Conservation (phyloP, 257 asterid species). For the Cruciata laevipes region DNA sequence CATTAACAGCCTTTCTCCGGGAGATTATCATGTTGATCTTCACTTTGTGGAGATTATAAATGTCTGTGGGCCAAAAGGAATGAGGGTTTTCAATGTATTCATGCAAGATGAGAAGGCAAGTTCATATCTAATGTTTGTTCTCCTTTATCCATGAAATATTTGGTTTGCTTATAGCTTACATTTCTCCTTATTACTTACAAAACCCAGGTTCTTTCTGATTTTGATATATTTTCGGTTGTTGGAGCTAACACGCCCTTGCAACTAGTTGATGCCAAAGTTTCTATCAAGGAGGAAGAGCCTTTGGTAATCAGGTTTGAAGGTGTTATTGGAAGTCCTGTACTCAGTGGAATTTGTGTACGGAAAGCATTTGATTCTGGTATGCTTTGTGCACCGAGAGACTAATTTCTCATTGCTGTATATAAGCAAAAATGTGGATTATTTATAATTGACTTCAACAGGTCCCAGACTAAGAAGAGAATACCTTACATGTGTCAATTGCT, state of each 20-base stretch:
- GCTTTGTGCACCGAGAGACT: slow-evolving; percentile 9
- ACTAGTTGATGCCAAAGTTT: slow-evolving; percentile 58
- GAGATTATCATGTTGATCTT: slow-evolving; percentile 69
- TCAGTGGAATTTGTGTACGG: slow-evolving; percentile 87
- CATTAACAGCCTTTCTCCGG: slow-evolving; percentile 55
- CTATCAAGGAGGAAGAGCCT: slow-evolving; percentile 53
- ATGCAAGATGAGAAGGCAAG: slow-evolving; percentile 92
- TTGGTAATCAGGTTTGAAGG: slow-evolving; percentile 75
- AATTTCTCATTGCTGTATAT: not conserved
- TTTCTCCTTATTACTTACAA: not conserved
- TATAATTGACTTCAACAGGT: slow-evolving; percentile 36
- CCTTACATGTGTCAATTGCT: slow-evolving; percentile 62
- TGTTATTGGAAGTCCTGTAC: slow-evolving; percentile 64
- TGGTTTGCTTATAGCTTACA: not conserved
- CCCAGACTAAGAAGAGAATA: slow-evolving; percentile 30
- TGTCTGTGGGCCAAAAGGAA: slow-evolving; percentile 79
- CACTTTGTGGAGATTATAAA: slow-evolving; percentile 88
- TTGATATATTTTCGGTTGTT: slow-evolving; percentile 82
- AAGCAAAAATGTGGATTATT: slow-evolving; percentile 4
- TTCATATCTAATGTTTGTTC: slow-evolving; percentile 6
- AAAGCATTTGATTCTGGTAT: slow-evolving; percentile 50
- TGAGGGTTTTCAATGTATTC: slow-evolving; percentile 76
- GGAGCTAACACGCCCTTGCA: slow-evolving; percentile 93
- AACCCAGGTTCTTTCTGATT: slow-evolving; percentile 74
- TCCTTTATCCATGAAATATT: not conserved